Percentiles rank a stretch among this genome's conserved stretches.
These are phyloP conservation scores for Neonectria neomacrospora DNA, from an alignment of 2,329 filamentous ascomycete genomes.

Conservation along the genomic window DNA sequence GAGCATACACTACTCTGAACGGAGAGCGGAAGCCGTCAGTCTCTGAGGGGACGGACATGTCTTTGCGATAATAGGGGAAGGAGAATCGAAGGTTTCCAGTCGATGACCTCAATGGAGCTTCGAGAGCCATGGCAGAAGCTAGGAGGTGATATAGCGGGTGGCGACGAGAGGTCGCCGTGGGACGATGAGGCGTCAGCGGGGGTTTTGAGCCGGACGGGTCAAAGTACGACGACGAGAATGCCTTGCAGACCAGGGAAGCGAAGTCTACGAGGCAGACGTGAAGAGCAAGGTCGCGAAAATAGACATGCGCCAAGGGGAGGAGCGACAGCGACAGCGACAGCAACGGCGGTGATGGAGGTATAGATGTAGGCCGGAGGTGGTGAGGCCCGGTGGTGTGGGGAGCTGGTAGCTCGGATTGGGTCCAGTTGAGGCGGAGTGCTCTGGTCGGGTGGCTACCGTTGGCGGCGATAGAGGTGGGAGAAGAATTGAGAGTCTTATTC, in stretches of 20 bases:
- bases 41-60: constrained; percentile 67
- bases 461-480: background rate
- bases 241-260: constrained; percentile 37
- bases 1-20: constrained; percentile 63
- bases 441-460: constrained; percentile 2
- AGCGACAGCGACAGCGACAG: background rate
- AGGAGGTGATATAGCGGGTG: constrained; percentile 21
- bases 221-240: constrained; percentile 38
- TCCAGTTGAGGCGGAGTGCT: constrained; percentile 6
- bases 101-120: constrained; percentile 71
- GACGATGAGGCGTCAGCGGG: constrained; percentile 23
- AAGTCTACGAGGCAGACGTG: constrained; percentile 8
- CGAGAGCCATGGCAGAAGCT: constrained; percentile 50
- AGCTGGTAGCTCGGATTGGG: constrained; percentile 7
- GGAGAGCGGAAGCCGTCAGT: constrained; percentile 60
- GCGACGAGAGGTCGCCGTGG: constrained; percentile 29
- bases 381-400: constrained; percentile 11
- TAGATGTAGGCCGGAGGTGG: background rate
- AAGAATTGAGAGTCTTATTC: constrained; percentile 7
- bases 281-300: constrained; percentile 2
- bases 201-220: constrained; percentile 27
- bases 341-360: background rate
- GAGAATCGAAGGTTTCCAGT: constrained; percentile 59
- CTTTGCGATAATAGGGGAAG: constrained; percentile 57
- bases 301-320: background rate